Evolutionary conservation across 179 eudicot genomes (phyloP), one percentile per base, ranked within the genome.

Genomic region (Amaranthus tricolor): DNA sequence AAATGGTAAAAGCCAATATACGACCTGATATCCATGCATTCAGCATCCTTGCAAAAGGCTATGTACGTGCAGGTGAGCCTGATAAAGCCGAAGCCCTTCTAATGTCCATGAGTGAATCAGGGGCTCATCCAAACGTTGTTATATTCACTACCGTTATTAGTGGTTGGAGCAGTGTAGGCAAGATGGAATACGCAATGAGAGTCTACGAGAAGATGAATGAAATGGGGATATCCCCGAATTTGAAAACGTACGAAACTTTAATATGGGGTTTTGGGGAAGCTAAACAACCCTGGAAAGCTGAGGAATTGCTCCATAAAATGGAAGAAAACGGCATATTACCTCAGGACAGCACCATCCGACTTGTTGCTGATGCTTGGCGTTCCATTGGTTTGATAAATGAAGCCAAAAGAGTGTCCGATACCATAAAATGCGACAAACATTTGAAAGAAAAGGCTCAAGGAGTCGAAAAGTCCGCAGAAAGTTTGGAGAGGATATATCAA

Each of bases 211-310:
- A 78, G 74, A 94, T 94, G 98, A 79, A 89, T 67, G 82, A 84
- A 48, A 43, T 83, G 71, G 94, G 83, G 6, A 74, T 94, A 45
- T 85, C 91, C 61, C 98, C 98, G 0, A 90, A 94, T 68, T 67
- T 90, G 75, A 92, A 88, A 78, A 87, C 96, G 20, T 94, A 84
- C 61, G 94, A 94, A 53, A 95, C 99, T 10, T 68, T 95, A 6
- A 88, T 95, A 59, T 90, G 99, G 99, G 99, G 99, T 6, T 93
- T 76, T 71, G 88, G 91, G 68, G 99, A 95, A 82, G 94, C 92
- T 3, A 89, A 84, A 80, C 96, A 86, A 77, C 97, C 97, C 1
- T 90, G 90, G 99, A 89, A 92, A 79, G 95, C 91, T 0, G 96
- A 95, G 78, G 99, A 92, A 66, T 43, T 90, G 52, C 83, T 95